Evolutionary conservation across 2,329 filamentous ascomycete species (phyloP).

Genomic region (Ascochyta lentis): DNA sequence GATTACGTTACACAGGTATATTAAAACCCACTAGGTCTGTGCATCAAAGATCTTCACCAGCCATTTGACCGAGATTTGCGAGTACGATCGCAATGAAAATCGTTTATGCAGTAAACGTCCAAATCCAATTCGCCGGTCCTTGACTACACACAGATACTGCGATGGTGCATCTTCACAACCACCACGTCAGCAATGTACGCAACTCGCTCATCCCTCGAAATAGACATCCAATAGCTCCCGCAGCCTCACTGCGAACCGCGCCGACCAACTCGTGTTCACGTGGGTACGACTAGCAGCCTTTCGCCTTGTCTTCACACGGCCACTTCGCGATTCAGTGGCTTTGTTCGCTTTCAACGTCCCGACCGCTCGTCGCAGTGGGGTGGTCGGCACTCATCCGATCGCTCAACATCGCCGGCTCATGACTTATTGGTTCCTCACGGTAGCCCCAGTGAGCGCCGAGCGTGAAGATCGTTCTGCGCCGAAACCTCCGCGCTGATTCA

Average conservation of each 20-base stretch:
- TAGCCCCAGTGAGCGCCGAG: background rate
- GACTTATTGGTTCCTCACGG: background rate
- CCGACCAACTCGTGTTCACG: background rate
- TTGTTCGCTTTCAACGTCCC: constrained; percentile 11
- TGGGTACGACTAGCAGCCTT: background rate
- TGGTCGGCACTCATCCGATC: constrained; percentile 8
- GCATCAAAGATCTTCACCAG: too few species aligned
- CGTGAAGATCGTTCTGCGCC: background rate
- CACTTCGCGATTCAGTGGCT: background rate
- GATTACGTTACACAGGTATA: too few species aligned
- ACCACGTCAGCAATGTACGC: background rate
- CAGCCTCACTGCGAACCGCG: too few species aligned
- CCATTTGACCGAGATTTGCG: too few species aligned
- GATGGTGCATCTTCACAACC: background rate
- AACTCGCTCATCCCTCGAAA: background rate
- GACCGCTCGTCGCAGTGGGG: constrained; percentile 7
- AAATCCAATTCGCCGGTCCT: too few species aligned
- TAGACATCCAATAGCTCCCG: too few species aligned
- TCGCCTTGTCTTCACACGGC: background rate
- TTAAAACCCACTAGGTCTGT: too few species aligned
- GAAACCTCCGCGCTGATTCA: constrained; percentile 1
- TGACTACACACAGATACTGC: background rate
- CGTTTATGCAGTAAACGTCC: too few species aligned
- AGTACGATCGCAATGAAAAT: background rate
- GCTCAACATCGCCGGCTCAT: background rate